These are phyloP conservation scores for Rhizopus arrhizus DNA, from an alignment of 371 early-diverging fungal genomes.

Conservation along the genomic window DNA sequence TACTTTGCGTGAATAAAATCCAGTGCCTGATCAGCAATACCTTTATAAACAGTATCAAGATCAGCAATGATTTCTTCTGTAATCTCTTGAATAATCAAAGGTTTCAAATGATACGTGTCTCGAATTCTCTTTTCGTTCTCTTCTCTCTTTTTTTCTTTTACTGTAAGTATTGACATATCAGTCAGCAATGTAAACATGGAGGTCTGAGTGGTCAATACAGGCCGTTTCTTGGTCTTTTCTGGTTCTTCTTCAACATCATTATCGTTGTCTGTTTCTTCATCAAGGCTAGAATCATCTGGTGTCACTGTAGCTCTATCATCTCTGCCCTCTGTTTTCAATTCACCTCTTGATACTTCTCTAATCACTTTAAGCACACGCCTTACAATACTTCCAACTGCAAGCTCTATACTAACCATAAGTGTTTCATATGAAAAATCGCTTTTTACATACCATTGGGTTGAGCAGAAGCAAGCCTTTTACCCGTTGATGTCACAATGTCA, in stretches of 20 bases:
- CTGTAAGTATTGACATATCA: constrained; percentile 38
- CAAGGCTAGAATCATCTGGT: background rate
- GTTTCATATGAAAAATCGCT: background rate
- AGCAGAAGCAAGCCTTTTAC: constrained; percentile 70
- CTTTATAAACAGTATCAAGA: constrained; percentile 68
- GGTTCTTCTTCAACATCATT: constrained; percentile 27
- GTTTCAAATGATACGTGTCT: constrained; percentile 58
- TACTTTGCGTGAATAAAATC: constrained; percentile 91
- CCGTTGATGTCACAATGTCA: constrained; percentile 68
- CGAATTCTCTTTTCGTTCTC: constrained; percentile 29
- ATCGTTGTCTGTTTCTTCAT: constrained; percentile 11
- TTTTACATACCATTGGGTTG: constrained; percentile 73
- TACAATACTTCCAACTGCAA: constrained; percentile 86
- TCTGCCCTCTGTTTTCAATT: constrained; percentile 34
- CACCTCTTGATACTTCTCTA: constrained; percentile 68
- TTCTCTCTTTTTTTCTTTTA: constrained; percentile 35
- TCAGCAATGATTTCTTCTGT: constrained; percentile 84
- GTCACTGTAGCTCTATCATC: constrained; percentile 1
- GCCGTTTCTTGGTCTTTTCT: constrained; percentile 1
- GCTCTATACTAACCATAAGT: constrained; percentile 53
- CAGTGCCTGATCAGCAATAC: constrained; percentile 77
- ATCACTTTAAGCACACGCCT: constrained; percentile 85
- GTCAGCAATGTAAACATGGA: constrained; percentile 69
- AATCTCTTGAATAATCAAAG: constrained; percentile 79
- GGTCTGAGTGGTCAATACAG: constrained; percentile 40